Evolutionary conservation across 805 yeast species (phyloP).

Genomic region (Saccharomycopsis vini): DNA sequence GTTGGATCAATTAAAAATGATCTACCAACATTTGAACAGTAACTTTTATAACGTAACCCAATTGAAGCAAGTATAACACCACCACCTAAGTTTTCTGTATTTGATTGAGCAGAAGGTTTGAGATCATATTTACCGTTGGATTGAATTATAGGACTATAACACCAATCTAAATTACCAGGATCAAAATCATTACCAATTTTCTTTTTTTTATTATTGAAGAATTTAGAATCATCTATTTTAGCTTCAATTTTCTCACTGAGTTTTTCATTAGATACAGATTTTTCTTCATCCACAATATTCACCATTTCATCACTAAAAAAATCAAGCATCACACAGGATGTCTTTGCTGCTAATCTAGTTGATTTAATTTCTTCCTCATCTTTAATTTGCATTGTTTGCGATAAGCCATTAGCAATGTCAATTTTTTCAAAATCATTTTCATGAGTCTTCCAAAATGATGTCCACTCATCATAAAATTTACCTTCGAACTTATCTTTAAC

Average conservation of each 20-base stretch:
- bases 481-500: slow-evolving; percentile 75
- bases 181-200: slow-evolving; percentile 63
- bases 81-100: slow-evolving; percentile 52
- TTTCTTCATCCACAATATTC: slow-evolving; percentile 77
- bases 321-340: slow-evolving; percentile 73
- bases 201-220: slow-evolving; percentile 48
- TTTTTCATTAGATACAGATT: slow-evolving; percentile 60
- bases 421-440: slow-evolving; percentile 32
- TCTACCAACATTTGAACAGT: slow-evolving; percentile 81
- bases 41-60: slow-evolving; percentile 80
- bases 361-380: slow-evolving; percentile 68
- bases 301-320: slow-evolving; percentile 83
- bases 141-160: slow-evolving; percentile 84
- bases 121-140: slow-evolving; percentile 82
- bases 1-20: slow-evolving; percentile 88
- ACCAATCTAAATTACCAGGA: slow-evolving; percentile 77
- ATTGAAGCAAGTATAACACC: slow-evolving; percentile 79
- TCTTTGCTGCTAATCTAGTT: slow-evolving; percentile 62
- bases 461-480: slow-evolving; percentile 80
- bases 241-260: slow-evolving; percentile 70
- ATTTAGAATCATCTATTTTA: slow-evolving; percentile 71
- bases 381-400: slow-evolving; percentile 58
- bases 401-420: slow-evolving; percentile 47
- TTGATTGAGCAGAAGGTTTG: slow-evolving; percentile 74
- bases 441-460: slow-evolving; percentile 30